phyloP scores from a whole-genome alignment of 768 basidiomycete species.

The Chalciporus piperatus region DNA sequence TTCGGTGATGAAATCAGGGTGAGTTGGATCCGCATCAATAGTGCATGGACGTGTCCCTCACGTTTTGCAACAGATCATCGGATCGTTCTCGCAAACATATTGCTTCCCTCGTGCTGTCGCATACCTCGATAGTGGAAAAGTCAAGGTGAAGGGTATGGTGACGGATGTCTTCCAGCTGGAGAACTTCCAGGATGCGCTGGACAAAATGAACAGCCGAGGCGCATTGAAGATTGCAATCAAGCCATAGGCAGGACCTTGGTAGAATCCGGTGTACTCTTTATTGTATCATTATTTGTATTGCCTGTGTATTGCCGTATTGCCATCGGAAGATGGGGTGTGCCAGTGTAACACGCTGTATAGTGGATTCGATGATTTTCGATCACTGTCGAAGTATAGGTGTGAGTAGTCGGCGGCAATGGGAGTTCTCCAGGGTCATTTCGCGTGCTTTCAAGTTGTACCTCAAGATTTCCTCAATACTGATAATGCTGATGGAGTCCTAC shows the following conservation, averaged over 20 bases:
- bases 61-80: slow-evolving; percentile 60
- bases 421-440: too few relatives aligned
- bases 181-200: slow-evolving; percentile 66
- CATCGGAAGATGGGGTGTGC: background rate
- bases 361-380: too few relatives aligned
- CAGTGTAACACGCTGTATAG: too few relatives aligned
- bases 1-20: slow-evolving; percentile 69
- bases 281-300: slow-evolving; percentile 24
- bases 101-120: slow-evolving; percentile 91
- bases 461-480: too few relatives aligned
- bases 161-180: slow-evolving; percentile 65
- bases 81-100: slow-evolving; percentile 84
- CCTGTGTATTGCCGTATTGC: background rate
- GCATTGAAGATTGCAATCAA: slow-evolving; percentile 63
- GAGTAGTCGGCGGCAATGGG: too few relatives aligned
- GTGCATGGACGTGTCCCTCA: background rate
- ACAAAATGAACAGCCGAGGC: slow-evolving; percentile 66
- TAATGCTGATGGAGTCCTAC: too few relatives aligned
- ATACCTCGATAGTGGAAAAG: slow-evolving; percentile 84
- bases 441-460: too few relatives aligned
- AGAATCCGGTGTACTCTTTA: background rate
- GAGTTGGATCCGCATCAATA: background rate
- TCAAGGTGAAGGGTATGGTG: slow-evolving; percentile 80
- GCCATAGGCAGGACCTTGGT: slow-evolving; percentile 34
- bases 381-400: too few relatives aligned